Conservation (phyloP, 1,284 basidiomycete genomes). For the Sphaerobolus stellatus region DNA sequence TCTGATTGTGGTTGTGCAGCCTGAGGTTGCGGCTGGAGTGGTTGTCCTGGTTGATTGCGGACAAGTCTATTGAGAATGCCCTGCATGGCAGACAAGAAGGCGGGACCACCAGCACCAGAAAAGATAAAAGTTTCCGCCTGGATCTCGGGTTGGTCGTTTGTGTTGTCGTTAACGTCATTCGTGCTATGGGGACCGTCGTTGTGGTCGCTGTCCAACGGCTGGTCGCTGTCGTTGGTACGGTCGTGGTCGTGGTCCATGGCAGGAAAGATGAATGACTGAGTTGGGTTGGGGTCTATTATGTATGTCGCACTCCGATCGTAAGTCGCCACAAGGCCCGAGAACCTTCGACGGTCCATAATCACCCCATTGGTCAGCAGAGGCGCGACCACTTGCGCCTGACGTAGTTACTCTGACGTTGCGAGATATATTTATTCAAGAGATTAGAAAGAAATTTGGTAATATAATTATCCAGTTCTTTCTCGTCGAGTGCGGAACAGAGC, state of each 20-base stretch:
- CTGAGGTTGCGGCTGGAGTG: neutral
- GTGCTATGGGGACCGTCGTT: neutral
- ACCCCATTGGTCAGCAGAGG: no score
- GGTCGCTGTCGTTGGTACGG: neutral
- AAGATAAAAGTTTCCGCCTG: constrained; percentile 8
- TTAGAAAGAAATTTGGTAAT: no score
- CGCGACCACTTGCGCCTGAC: no score
- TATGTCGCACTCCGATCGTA: no score
- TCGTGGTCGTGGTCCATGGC: constrained; percentile 9
- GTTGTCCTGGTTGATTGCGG: neutral
- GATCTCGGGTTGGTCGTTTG: neutral
- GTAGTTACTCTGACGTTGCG: no score
- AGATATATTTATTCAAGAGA: no score
- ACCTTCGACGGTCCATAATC: no score
- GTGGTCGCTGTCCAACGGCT: neutral
- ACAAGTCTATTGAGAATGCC: constrained; percentile 3
- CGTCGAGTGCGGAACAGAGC: no score
- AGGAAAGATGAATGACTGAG: no score
- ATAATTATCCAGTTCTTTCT: no score
- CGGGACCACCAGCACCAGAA: constrained; percentile 1
- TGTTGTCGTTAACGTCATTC: neutral
- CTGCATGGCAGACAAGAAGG: constrained; percentile 8
- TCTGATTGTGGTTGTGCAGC: neutral
- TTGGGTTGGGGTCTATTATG: no score
- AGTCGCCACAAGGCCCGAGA: no score